A percentile compares a stretch with the other conserved stretches of the same genome.
Conservation (phyloP, 2,329 filamentous ascomycete species). For the Ilyonectria destructans region DNA sequence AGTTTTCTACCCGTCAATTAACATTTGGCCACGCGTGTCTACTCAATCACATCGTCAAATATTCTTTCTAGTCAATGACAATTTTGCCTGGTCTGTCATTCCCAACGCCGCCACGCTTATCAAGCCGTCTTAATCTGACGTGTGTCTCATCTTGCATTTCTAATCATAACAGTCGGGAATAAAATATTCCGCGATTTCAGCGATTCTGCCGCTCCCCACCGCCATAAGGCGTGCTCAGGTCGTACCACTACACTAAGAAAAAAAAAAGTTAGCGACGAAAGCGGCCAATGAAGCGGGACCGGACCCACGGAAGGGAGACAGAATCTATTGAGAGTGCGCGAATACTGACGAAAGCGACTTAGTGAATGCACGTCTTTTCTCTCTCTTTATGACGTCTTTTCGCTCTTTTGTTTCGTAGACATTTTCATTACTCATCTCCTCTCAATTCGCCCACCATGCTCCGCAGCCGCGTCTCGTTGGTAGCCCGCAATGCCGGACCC, state of each 20-base stretch:
- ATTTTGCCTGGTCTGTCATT: too few relatives aligned
- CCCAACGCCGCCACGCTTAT: too few relatives aligned
- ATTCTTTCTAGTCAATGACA: too few relatives aligned
- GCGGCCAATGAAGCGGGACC: neutral
- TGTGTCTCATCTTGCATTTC: neutral
- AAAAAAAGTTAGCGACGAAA: neutral
- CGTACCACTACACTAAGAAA: neutral
- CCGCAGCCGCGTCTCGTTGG: conserved; percentile 36
- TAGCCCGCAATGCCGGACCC: conserved; percentile 33
- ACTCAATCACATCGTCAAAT: too few relatives aligned
- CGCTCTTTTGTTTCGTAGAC: neutral
- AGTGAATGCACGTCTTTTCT: neutral
- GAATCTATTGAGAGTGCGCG: neutral
- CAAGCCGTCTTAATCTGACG: neutral
- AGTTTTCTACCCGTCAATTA: too few relatives aligned
- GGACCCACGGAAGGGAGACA: neutral
- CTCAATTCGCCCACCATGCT: conserved; percentile 41
- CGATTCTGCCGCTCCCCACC: neutral
- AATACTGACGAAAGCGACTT: neutral
- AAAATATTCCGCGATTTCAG: neutral
- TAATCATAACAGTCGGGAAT: neutral
- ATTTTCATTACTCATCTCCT: neutral
- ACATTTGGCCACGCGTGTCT: too few relatives aligned
- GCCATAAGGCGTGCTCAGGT: neutral
- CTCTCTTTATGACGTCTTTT: neutral